Evolutionary conservation across 257 asterid species (phyloP), one percentile per base, ranked within the genome.

Genomic region (Gynochthodes officinalis): DNA sequence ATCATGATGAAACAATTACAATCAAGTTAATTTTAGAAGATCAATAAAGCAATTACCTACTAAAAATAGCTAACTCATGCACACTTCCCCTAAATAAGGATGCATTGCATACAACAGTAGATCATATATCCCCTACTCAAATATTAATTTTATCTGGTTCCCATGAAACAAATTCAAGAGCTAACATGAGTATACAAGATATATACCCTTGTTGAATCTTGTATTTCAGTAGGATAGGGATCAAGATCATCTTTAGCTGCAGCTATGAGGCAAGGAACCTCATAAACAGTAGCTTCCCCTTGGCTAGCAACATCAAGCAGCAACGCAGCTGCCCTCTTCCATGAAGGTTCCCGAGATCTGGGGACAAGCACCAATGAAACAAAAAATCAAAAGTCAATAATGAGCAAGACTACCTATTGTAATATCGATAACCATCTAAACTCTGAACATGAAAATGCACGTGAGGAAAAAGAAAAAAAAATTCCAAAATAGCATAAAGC

Each of bases 201-300:
- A 72, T 52, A 35, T 90, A 95, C 98, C 98, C 97, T 81, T 19
- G 97, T 92, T 65, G 98, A 90, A 84, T 92, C 97, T 74, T 95
- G 97, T 78, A 92, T 90, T 83, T 90, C 94, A 2, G 97, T 88
- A 87, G 87, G 79, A 80, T 77, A 87, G 40, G 93, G 86, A 76
- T 92, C 94, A 50, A 92, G 96, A 80, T 90, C 97, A 69, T 95
- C 96, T 77, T 95, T 95, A 64, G 97, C 97, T 70, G 98, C 91
- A 79, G 92, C 97, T 50, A 95, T 95, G 78, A 90, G 97, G 80
- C 96, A 95, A 52, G 98, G 98, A 77, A 87, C 87, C 89, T 91
- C 98, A 83, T 84, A 84, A 75, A 96, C 95, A 58, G 98, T 84
- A 72, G 93, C 88, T 86, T 95, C 99, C 67, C 97, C 96, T 67